Conservation (phyloP, 257 asterid species). For the Nicotiana sylvestris region DNA sequence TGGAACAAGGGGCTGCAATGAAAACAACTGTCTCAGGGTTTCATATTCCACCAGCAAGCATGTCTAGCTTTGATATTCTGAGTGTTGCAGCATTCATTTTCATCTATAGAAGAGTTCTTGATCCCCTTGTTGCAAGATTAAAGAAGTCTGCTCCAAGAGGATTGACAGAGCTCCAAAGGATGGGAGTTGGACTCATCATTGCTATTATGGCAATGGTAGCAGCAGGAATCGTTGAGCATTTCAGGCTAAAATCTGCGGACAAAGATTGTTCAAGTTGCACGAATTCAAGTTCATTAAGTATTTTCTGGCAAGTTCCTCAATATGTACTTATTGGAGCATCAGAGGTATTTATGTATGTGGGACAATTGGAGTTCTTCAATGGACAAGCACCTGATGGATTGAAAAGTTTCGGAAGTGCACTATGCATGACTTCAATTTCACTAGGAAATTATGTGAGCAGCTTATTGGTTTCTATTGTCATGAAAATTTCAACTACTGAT, state of each 20-base stretch:
- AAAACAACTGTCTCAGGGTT: constrained; percentile 58
- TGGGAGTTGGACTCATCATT: constrained; percentile 79
- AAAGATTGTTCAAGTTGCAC: constrained; percentile 31
- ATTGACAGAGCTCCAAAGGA: constrained; percentile 67
- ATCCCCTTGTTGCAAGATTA: constrained; percentile 41
- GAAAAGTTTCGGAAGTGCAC: constrained; percentile 91
- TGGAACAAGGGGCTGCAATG: constrained; percentile 95
- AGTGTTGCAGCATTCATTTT: constrained; percentile 87
- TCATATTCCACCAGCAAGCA: constrained; percentile 93
- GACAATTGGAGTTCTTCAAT: constrained; percentile 81
- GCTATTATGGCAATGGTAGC: constrained; percentile 75
- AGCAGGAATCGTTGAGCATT: constrained; percentile 74
- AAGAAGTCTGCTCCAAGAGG: constrained; percentile 32
- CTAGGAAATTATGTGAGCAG: constrained; percentile 86
- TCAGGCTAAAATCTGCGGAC: constrained; percentile 39
- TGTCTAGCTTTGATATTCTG: constrained; percentile 90
- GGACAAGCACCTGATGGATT: constrained; percentile 76
- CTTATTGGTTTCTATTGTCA: constrained; percentile 64
- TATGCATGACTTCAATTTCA: constrained; percentile 86
- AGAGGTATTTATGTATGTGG: constrained; percentile 89
- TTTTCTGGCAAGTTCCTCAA: constrained; percentile 93
- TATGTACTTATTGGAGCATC: constrained; percentile 83
- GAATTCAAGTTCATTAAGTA: constrained; percentile 52
- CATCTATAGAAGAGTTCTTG: constrained; percentile 61
- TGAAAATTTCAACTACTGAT: constrained; percentile 55